Evolutionary conservation across 331 rosid species (phyloP), one percentile per base, ranked within the genome.

Genomic region (Quercus phellos): DNA sequence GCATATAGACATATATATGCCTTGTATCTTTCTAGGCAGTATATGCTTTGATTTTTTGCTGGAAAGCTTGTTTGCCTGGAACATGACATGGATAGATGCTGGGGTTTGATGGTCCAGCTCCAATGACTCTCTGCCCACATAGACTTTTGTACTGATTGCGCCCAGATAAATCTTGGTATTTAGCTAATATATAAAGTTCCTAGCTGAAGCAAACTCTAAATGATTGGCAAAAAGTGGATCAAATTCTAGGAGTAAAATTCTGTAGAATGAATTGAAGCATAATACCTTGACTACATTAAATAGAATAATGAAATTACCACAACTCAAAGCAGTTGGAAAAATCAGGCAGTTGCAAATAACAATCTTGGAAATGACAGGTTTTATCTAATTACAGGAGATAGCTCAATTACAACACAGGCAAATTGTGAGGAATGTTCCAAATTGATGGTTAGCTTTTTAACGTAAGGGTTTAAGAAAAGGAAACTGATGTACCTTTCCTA

Each of bases 401-500:
- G 68, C 81, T 85, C 85, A 80, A 83, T 77, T 78, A 86, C 91
- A 88, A 75, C 86, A 79, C 76, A 73, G 74, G 84, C 74, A 85
- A 87, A 85, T 82, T 53, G 56, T 77, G 78, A 79, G 24, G 82
- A 84, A 75, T 34, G 61, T 78, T 86, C 72, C 78, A 78, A 79
- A 80, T 32, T 82, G 84, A 81, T 72, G 86, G 90, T 87, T 80
- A 88, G 90, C 81, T 84, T 81, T 80, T 77, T 77, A 81, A 74
- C 32, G 80, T 70, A 79, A 80, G 80, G 83, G 80, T 73, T 6
- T 60, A 74, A 61, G 74, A 42, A 67, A 73, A 83, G 83, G 83
- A 87, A 83, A 81, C 79, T 71, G 82, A 70, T 70, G 74, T 72
- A 81, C 77, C 78, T 78, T 74, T 79, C 73, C 80, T 79, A 80